Base-by-base conservation (phyloP, 306 rosid genomes). In the Castanea crenata region DNA sequence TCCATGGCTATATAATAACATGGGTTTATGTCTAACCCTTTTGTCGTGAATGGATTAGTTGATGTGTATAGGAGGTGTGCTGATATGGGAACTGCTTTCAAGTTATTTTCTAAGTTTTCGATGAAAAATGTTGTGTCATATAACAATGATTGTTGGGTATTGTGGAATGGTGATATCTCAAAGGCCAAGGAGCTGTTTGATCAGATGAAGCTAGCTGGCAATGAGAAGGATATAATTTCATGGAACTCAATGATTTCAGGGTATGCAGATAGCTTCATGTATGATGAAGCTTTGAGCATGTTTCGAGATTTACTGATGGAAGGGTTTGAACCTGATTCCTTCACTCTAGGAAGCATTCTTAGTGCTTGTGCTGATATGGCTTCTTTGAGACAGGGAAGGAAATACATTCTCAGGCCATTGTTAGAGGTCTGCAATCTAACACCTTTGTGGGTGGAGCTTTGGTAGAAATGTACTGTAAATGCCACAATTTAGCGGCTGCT, bases 181-280 rank as follows among this genome's bases (percentile, higher is more conserved):
- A 84, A 44, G 77, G 93, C 93, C 73, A 87, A 56, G 86, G 85
- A 73, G 34, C 74, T 89, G 52, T 89, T 89, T 75, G 83, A 83
- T 79, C 78, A 74, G 64, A 85, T 88, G 89, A 72, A 75, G 69
- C 65, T 32, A 58, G 76, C 79, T 23, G 81, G 84, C 71, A 70
- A 56, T 5, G 68, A 74, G 25, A 77, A 74, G 84, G 79, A 81
- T 34, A 72, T 84, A 73, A 83, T 83, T 76, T 86, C 91, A 38
- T 88, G 91, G 89, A 88, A 88, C 85, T 69, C 89, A 4, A 79
- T 88, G 79, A 88, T 88, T 38, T 88, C 91, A 19, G 89, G 91
- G 38, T 84, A 88, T 54, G 85, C 73, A 25, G 76, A 71, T 74
- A 74, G 79, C 78, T 81, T 67, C 65, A 54, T 79, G 80, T 56